Percentiles rank a stretch among this genome's conserved stretches.
These are phyloP conservation scores for Calonectria fujianensis DNA, from an alignment of 2,329 filamentous ascomycete species.

Conservation along the genomic window DNA sequence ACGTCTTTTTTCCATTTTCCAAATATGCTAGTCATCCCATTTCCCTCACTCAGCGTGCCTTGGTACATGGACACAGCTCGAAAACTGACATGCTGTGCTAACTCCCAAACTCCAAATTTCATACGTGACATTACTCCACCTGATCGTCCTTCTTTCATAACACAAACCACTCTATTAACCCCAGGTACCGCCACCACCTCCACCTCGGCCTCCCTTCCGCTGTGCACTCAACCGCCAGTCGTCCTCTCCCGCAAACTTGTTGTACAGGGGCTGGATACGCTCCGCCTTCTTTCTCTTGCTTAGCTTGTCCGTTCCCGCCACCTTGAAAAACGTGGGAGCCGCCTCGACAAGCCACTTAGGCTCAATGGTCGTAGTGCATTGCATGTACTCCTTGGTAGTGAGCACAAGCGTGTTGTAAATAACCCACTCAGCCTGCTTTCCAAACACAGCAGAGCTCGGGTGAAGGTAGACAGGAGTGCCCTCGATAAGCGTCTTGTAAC, in stretches of 20 bases:
- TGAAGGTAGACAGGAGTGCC: slow-evolving; percentile 97
- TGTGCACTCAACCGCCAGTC: slow-evolving; percentile 96
- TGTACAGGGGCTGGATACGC: slow-evolving; percentile 95
- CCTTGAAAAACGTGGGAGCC: slow-evolving; percentile 99
- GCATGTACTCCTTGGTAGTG: slow-evolving; percentile 99
- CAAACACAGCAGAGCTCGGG: slow-evolving; percentile 92
- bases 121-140: background rate
- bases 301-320: slow-evolving; percentile 89
- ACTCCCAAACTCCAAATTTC: slow-evolving; percentile 25
- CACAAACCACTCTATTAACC: slow-evolving; percentile 69
- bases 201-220: slow-evolving; percentile 87
- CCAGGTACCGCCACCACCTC: slow-evolving; percentile 94
- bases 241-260: slow-evolving; percentile 92
- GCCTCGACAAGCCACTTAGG: slow-evolving; percentile 96
- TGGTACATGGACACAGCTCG: background rate
- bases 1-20: slow-evolving; percentile 12
- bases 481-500: slow-evolving; percentile 98
- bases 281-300: slow-evolving; percentile 96
- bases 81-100: background rate
- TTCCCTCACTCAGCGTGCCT: background rate
- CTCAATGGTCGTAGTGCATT: slow-evolving; percentile 93
- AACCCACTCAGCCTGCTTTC: slow-evolving; percentile 96
- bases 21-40: background rate
- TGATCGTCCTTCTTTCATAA: background rate
- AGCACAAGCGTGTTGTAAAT: slow-evolving; percentile 94